A percentile compares a stretch with the other conserved stretches of the same genome.
Evolutionary conservation across 768 basidiomycete genomes (phyloP).

Genomic region (Mycena filopes): DNA sequence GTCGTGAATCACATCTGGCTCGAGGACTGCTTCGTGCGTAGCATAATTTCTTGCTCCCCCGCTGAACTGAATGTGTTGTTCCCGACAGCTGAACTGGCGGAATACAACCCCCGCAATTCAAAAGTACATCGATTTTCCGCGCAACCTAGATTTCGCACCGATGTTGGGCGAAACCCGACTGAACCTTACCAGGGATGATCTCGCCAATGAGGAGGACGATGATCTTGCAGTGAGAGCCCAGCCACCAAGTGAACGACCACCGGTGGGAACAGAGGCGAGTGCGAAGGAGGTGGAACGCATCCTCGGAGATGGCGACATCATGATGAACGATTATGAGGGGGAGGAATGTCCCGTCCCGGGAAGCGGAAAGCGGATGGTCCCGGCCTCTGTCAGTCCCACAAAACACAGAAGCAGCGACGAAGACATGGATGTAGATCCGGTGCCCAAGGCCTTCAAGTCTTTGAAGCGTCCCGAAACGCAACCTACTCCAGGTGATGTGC

Average conservation of each 20-base stretch:
- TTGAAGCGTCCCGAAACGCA: slow-evolving; percentile 8
- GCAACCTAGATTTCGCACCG: slow-evolving; percentile 70
- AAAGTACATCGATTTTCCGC: slow-evolving; percentile 77
- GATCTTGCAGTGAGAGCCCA: slow-evolving; percentile 15
- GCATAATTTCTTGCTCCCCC: no score
- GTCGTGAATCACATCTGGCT: slow-evolving; percentile 93
- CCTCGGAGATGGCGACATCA: slow-evolving; percentile 18
- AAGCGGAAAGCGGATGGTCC: slow-evolving; percentile 1
- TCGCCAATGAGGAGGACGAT: slow-evolving; percentile 32
- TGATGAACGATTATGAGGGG: slow-evolving; percentile 20
- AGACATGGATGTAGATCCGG: slow-evolving; percentile 8
- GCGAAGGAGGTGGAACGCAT: slow-evolving; percentile 43
- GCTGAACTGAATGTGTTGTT: no score
- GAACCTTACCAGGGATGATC: slow-evolving; percentile 20
- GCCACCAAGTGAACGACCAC: slow-evolving; percentile 21
- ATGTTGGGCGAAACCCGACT: slow-evolving; percentile 56
- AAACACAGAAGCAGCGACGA: slow-evolving; percentile 15
- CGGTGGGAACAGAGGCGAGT: slow-evolving; percentile 44
- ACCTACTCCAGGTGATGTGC: background rate
- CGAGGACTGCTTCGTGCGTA: slow-evolving; percentile 90
- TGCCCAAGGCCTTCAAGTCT: background rate
- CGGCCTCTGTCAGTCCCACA: slow-evolving; percentile 20
- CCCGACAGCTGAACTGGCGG: slow-evolving; percentile 84
- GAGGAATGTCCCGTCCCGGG: slow-evolving; percentile 3
- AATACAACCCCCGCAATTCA: slow-evolving; percentile 69